Evolutionary conservation across 441 rosid genomes (phyloP).

Genomic region (Populus hybrid): DNA sequence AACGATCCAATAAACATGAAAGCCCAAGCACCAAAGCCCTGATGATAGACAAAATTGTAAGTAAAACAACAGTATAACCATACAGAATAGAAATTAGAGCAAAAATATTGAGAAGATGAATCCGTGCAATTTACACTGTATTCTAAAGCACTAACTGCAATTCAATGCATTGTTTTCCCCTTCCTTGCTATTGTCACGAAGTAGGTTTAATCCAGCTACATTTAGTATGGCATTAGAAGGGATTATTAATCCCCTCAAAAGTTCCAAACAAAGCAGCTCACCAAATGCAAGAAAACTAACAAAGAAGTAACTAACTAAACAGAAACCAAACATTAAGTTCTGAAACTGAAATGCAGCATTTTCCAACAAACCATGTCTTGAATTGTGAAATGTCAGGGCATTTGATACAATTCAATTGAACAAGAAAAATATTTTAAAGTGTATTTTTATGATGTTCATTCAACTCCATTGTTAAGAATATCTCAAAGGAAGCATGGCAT

Average conservation of each 20-base stretch:
- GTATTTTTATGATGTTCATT: not conserved
- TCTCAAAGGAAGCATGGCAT: not conserved
- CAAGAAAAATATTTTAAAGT: not conserved
- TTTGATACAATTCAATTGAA: not conserved
- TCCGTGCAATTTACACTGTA: not conserved
- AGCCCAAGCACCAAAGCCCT: slow-evolving; percentile 72
- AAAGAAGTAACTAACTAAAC: not conserved
- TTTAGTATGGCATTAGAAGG: not conserved
- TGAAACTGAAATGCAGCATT: not conserved
- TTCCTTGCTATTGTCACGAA: not conserved
- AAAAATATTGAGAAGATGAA: not conserved
- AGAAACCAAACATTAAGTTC: not conserved
- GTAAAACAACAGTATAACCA: slow-evolving; percentile 7
- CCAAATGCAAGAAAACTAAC: not conserved
- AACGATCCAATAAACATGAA: slow-evolving; percentile 57
- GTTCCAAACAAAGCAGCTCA: not conserved
- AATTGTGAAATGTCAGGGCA: not conserved
- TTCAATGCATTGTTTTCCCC: not conserved
- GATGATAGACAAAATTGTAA: slow-evolving; percentile 21
- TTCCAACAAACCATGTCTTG: not conserved
- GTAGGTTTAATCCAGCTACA: not conserved
- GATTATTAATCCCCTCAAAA: not conserved
- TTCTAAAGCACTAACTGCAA: not conserved
- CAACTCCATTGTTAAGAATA: not conserved
- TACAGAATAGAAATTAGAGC: not conserved